Evolutionary conservation across 2,329 filamentous ascomycete genomes (phyloP), one percentile per base, ranked within the genome.

Genomic region (Colletotrichum abscissum): DNA sequence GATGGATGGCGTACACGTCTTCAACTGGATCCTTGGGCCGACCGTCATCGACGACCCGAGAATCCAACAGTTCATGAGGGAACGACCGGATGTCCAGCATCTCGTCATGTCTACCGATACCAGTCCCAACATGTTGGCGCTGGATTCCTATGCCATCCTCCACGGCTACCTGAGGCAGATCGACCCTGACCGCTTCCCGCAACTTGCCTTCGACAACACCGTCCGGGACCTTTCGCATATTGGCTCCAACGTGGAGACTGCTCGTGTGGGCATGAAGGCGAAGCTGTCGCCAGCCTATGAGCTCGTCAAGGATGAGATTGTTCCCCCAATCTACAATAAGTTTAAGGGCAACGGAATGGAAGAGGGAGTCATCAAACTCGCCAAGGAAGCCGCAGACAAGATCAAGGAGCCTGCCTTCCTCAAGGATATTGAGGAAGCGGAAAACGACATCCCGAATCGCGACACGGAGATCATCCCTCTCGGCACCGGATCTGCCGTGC

Each of bases 401-500:
- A 79, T 87, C 0, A 80, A 78, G 1, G 81, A 85, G 14, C 80
- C 84, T 0, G 82, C 82, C 3, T 89, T 92, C 73, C 80, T 87
- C 22, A 81, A 79, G 65, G 84, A 78, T 81, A 86, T 91, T 3
- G 83, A 88, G 35, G 81, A 86, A 55, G 81, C 86, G 14, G 90
- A 92, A 75, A 83, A 88, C n/a, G 89, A 92, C 74, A 89, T 97
- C 2, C 93, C 93, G 2, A 90, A 91, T 76, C 88, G 90, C 42
- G 92, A 98, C 77, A 91, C 92, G 0, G 95, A 98, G 81, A 90
- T 99, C 62, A 92, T 95, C 52, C 91, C 95, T 1, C 89, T 99
- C 0, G 97, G 97, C 6, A 99, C 97, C 3, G 97, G 97, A 9
- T 98, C 96, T 3, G 94, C 96, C 0, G 81, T 93, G 19, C 97